Evolutionary conservation across 164 flowering plant genomes (phyloP).

Genomic region (Sedum album): DNA sequence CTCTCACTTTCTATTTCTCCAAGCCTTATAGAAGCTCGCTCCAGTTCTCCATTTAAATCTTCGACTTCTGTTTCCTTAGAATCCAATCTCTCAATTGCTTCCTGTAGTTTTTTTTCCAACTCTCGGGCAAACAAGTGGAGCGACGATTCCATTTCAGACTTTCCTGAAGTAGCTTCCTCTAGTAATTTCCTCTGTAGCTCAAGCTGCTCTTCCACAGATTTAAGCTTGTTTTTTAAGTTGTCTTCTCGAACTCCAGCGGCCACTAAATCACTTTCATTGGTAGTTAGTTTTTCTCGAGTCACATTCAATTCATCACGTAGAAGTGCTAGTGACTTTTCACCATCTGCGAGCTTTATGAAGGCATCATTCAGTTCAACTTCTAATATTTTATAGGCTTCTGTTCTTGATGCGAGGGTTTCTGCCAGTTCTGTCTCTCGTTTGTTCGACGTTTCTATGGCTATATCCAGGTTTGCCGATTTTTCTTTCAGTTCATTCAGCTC

Average conservation of each 20-base stretch:
- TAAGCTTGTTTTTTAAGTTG: constrained; percentile 55
- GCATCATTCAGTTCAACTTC: constrained; percentile 39
- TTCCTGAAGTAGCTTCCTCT: constrained; percentile 41
- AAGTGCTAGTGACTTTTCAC: constrained; percentile 41
- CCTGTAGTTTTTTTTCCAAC: constrained; percentile 51
- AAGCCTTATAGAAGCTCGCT: constrained; percentile 29
- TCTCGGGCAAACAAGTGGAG: constrained; percentile 41
- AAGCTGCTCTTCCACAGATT: constrained; percentile 49
- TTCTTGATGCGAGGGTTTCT: constrained; percentile 30
- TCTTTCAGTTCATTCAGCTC: constrained; percentile 49
- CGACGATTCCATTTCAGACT: constrained; percentile 43
- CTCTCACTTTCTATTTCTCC: constrained; percentile 36
- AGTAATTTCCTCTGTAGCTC: constrained; percentile 35
- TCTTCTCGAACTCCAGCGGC: constrained; percentile 44
- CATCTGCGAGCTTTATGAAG: constrained; percentile 45
- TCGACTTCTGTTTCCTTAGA: constrained; percentile 47
- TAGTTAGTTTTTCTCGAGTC: constrained; percentile 42
- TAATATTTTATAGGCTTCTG: constrained; percentile 50
- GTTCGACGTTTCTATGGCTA: constrained; percentile 39
- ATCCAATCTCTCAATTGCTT: constrained; percentile 31
- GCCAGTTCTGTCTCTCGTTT: constrained; percentile 56
- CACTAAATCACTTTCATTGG: constrained; percentile 44
- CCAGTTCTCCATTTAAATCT: constrained; percentile 41
- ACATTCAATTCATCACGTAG: constrained; percentile 46
- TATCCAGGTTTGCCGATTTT: constrained; percentile 53